These are phyloP conservation scores for Penicillium digitatum DNA, from an alignment of 2,329 filamentous ascomycete species.

Conservation along the genomic window DNA sequence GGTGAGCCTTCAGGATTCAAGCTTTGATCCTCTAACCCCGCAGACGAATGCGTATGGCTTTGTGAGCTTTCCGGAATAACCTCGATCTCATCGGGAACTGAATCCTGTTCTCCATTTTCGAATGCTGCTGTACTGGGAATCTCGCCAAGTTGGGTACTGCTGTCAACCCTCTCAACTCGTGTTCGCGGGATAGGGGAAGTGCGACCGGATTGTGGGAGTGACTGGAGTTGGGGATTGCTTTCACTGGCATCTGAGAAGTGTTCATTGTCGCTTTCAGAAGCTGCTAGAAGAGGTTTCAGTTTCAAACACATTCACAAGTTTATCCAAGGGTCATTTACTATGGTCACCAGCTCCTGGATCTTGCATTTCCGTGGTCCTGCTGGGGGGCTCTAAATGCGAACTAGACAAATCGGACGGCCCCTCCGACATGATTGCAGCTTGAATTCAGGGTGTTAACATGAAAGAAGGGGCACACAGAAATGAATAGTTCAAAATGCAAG, in stretches of 20 bases:
- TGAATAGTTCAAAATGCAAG: slow-evolving; percentile 13
- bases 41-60: slow-evolving; percentile 40
- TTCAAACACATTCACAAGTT: neutral
- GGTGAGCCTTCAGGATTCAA: slow-evolving; percentile 51
- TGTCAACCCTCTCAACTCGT: slow-evolving; percentile 61
- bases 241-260: slow-evolving; percentile 65
- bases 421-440: slow-evolving; percentile 36
- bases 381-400: slow-evolving; percentile 50
- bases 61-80: slow-evolving; percentile 48
- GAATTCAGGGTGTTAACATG: slow-evolving; percentile 24
- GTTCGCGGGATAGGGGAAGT: slow-evolving; percentile 57
- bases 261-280: slow-evolving; percentile 54
- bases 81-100: slow-evolving; percentile 62
- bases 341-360: slow-evolving; percentile 56
- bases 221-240: slow-evolving; percentile 42
- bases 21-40: slow-evolving; percentile 43
- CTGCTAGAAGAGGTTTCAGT: slow-evolving; percentile 24
- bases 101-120: slow-evolving; percentile 55
- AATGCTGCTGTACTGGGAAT: slow-evolving; percentile 60
- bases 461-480: slow-evolving; percentile 8
- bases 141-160: slow-evolving; percentile 56
- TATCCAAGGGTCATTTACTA: slow-evolving; percentile 38
- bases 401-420: slow-evolving; percentile 37
- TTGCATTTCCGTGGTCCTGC: slow-evolving; percentile 53
- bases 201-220: slow-evolving; percentile 39